Conservation (phyloP, 2,329 filamentous ascomycete species). For the Penicillium sp. region DNA sequence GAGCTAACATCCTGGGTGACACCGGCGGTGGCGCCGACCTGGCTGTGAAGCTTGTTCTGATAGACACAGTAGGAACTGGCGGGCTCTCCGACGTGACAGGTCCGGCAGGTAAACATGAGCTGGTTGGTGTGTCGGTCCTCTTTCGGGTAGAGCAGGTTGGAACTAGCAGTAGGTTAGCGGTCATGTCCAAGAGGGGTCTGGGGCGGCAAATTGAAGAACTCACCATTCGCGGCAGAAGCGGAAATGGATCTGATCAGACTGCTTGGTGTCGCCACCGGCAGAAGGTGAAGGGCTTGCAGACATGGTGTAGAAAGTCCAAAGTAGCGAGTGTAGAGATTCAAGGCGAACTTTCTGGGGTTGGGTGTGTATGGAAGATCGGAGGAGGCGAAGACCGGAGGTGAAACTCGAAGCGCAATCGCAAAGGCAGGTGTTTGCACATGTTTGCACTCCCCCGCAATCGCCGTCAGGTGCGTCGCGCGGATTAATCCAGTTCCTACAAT, state of each 20-base stretch:
- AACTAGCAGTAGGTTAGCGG: slow-evolving; percentile 51
- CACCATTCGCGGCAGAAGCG: slow-evolving; percentile 97
- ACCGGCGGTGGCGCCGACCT: slow-evolving; percentile 90
- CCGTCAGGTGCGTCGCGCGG: neutral
- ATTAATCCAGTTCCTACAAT: neutral
- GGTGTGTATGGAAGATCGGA: neutral
- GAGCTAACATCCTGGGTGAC: slow-evolving; percentile 96
- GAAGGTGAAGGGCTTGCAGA: slow-evolving; percentile 45
- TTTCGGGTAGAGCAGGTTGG: slow-evolving; percentile 96
- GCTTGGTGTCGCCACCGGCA: slow-evolving; percentile 38
- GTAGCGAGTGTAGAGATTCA: neutral
- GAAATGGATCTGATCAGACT: slow-evolving; percentile 80
- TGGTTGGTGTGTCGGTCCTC: slow-evolving; percentile 82
- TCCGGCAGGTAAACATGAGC: slow-evolving; percentile 93
- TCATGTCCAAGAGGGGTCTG: neutral
- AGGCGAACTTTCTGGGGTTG: neutral
- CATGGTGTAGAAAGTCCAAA: slow-evolving; percentile 23
- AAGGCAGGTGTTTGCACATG: slow-evolving; percentile 4
- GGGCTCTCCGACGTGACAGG: slow-evolving; percentile 86
- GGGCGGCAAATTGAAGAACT: slow-evolving; percentile 18
- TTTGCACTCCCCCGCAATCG: slow-evolving; percentile 32
- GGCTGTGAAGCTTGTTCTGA: slow-evolving; percentile 88
- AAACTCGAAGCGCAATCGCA: neutral
- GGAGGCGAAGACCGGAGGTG: neutral
- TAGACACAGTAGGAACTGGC: slow-evolving; percentile 89